phyloP scores from a whole-genome alignment of 805 yeast genomes.

The Yarrowia osloensis region DNA sequence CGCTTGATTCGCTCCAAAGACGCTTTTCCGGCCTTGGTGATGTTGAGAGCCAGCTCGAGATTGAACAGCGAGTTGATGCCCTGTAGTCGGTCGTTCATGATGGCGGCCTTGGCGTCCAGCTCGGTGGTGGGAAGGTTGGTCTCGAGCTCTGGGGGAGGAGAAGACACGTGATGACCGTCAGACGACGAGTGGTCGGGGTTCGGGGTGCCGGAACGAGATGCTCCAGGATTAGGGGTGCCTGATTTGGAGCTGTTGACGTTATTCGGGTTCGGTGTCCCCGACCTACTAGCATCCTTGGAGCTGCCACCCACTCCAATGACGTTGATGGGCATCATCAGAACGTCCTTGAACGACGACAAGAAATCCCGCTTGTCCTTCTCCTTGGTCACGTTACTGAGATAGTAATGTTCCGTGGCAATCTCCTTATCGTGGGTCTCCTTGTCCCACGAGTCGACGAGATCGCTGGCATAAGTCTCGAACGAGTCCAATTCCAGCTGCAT shows the following conservation, averaged over 20 bases:
- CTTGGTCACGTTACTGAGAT: slow-evolving; percentile 51
- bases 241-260: neutral
- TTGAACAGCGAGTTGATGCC: slow-evolving; percentile 76
- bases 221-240: slow-evolving; percentile 1
- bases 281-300: neutral
- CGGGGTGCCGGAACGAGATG: neutral
- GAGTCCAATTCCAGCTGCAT: slow-evolving; percentile 40
- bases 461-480: slow-evolving; percentile 38
- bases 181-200: neutral
- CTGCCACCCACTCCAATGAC: slow-evolving; percentile 5
- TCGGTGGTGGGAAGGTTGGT: slow-evolving; percentile 52
- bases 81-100: slow-evolving; percentile 71
- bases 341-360: slow-evolving; percentile 53
- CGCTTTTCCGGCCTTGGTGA: slow-evolving; percentile 67
- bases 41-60: slow-evolving; percentile 72
- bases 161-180: neutral
- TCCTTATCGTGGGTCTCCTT: slow-evolving; percentile 48
- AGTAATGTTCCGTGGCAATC: slow-evolving; percentile 50
- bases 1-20: slow-evolving; percentile 61
- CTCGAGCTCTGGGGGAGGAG: slow-evolving; percentile 33
- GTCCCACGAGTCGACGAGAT: slow-evolving; percentile 41
- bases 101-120: slow-evolving; percentile 77
- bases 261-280: slow-evolving; percentile 1
- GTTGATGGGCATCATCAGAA: slow-evolving; percentile 45
- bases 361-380: slow-evolving; percentile 54